Percentiles rank a stretch among this genome's conserved stretches.
These are phyloP conservation scores for Paracamarosporium sp. DNA, from an alignment of 2,329 filamentous ascomycete species.

Conservation along the genomic window DNA sequence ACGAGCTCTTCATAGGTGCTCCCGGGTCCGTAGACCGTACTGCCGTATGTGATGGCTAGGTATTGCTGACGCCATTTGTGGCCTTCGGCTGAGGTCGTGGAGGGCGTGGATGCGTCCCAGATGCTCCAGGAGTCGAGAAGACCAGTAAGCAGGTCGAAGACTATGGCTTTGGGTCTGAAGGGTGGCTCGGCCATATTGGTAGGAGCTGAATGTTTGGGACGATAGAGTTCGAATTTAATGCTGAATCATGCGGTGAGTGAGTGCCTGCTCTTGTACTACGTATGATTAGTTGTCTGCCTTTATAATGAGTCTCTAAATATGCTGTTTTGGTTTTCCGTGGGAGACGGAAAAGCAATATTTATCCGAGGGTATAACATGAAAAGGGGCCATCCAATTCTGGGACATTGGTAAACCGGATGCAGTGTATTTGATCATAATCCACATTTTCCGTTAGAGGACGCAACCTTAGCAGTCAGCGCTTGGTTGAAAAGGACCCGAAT, in stretches of 20 bases:
- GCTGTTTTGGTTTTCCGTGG: not conserved
- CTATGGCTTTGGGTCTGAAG: constrained; percentile 31
- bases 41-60: constrained; percentile 47
- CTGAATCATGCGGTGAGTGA: too few relatives aligned
- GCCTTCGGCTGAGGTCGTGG: constrained; percentile 22
- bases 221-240: not conserved
- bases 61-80: constrained; percentile 47
- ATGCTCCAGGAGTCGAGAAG: constrained; percentile 50
- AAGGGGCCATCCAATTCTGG: not conserved
- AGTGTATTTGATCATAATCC: not conserved
- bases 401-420: not conserved
- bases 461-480: not conserved
- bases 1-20: constrained; percentile 6
- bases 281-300: not conserved
- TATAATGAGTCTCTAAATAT: not conserved
- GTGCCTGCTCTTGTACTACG: not conserved
- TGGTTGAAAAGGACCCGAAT: not conserved
- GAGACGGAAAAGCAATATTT: constrained; percentile 1
- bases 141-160: constrained; percentile 52
- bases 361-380: not conserved
- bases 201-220: not conserved
- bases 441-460: not conserved
- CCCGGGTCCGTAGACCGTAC: constrained; percentile 34
- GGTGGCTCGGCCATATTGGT: not conserved
- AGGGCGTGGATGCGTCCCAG: constrained; percentile 35